Conservation (phyloP, 2,329 filamentous ascomycete genomes). For the Furcasterigmium sp. region DNA sequence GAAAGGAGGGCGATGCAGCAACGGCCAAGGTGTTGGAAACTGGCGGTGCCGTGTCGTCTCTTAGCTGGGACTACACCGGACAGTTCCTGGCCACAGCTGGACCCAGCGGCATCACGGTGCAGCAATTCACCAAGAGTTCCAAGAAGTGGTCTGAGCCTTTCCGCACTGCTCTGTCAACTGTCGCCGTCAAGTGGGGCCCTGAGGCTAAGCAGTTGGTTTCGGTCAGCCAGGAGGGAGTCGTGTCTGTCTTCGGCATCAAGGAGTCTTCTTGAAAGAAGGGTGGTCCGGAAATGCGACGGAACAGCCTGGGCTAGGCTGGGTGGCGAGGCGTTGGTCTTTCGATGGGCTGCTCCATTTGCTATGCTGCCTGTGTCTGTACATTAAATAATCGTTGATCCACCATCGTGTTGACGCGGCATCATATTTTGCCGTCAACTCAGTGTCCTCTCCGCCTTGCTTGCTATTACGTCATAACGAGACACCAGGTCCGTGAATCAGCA, state of each 20-base stretch:
- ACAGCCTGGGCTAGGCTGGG: no score
- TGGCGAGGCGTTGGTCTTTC: no score
- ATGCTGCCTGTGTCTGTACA: no score
- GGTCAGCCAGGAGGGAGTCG: slow-evolving; percentile 67
- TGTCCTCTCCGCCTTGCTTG: no score
- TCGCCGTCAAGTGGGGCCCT: slow-evolving; percentile 72
- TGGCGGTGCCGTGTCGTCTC: slow-evolving; percentile 68
- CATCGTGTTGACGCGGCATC: no score
- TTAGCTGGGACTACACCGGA: slow-evolving; percentile 91
- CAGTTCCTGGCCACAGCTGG: slow-evolving; percentile 86
- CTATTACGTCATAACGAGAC: no score
- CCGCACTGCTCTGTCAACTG: slow-evolving; percentile 66
- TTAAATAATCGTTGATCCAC: no score
- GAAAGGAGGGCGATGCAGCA: slow-evolving; percentile 80
- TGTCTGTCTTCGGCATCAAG: slow-evolving; percentile 63
- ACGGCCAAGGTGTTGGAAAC: slow-evolving; percentile 81
- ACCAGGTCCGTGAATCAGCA: no score
- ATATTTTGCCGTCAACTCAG: no score
- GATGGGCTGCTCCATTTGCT: no score
- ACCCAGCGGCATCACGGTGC: slow-evolving; percentile 74
- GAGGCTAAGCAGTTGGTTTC: slow-evolving; percentile 70
- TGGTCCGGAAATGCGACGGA: no score
- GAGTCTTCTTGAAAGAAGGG: slow-evolving; percentile 22
- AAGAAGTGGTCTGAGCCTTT: slow-evolving; percentile 90
- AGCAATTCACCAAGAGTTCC: slow-evolving; percentile 80